Conservation (phyloP, 371 early-diverging fungal species). For the Mortierella sp. region DNA sequence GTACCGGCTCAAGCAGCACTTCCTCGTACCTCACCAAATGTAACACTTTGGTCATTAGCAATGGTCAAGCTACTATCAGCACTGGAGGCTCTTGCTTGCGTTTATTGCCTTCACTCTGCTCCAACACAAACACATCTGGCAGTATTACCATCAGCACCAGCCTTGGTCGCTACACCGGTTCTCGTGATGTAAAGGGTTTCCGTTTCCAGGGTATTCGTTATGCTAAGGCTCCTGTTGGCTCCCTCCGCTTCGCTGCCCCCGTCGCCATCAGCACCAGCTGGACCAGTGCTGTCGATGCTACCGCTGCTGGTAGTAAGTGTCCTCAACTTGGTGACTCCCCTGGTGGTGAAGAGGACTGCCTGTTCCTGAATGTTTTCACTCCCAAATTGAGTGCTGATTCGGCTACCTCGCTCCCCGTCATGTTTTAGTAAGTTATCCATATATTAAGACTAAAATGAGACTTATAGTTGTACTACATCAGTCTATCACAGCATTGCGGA, state of each 20-base stretch:
- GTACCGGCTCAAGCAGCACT: conserved; percentile 49
- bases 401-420: conserved; percentile 56
- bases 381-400: conserved; percentile 50
- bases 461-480: background rate
- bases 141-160: conserved; percentile 43
- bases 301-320: conserved; percentile 47
- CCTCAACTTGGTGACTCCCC: conserved; percentile 47
- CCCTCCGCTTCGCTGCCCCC: conserved; percentile 54
- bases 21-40: conserved; percentile 33
- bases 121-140: conserved; percentile 41
- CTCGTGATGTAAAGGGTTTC: conserved; percentile 49
- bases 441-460: background rate
- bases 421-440: conserved; percentile 51
- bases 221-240: conserved; percentile 55
- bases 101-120: conserved; percentile 51
- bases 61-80: conserved; percentile 40
- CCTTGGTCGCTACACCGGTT: conserved; percentile 43
- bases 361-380: conserved; percentile 62
- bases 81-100: conserved; percentile 45
- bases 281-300: conserved; percentile 42
- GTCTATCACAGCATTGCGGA: background rate
- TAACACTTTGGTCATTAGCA: conserved; percentile 44
- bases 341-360: conserved; percentile 60
- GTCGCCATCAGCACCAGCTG: conserved; percentile 38
- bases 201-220: conserved; percentile 57